phyloP scores from a whole-genome alignment of 805 yeast genomes.

The Sungouiozyma ichnusensis region DNA sequence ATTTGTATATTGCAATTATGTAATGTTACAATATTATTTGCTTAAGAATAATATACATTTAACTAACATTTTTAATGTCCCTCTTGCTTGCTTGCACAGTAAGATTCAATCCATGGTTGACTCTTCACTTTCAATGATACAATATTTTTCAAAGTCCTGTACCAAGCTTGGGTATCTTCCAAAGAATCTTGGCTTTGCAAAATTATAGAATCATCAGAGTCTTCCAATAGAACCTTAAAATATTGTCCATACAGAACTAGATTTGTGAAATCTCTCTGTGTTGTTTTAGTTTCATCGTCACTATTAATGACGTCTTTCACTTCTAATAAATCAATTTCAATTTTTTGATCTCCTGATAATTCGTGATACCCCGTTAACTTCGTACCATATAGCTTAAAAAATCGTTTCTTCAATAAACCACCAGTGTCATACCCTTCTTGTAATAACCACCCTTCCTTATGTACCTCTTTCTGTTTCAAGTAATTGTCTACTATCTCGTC shows the following conservation, averaged over 20 bases:
- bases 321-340: constrained; percentile 65
- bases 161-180: constrained; percentile 57
- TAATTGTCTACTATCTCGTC: constrained; percentile 32
- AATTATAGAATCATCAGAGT: constrained; percentile 64
- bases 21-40: neutral
- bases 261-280: constrained; percentile 57
- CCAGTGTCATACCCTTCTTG: constrained; percentile 91
- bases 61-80: neutral
- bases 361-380: constrained; percentile 71
- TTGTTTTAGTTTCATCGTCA: constrained; percentile 25
- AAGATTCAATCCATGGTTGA: constrained; percentile 48
- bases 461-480: constrained; percentile 24
- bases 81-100: neutral
- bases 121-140: constrained; percentile 46
- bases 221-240: constrained; percentile 62
- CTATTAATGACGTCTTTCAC: constrained; percentile 37
- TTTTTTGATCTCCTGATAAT: constrained; percentile 53
- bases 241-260: constrained; percentile 59
- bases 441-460: constrained; percentile 58
- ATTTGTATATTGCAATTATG: neutral
- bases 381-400: constrained; percentile 60
- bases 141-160: constrained; percentile 43
- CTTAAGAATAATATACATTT: neutral
- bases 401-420: constrained; percentile 56
- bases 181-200: constrained; percentile 68